Percentiles rank a stretch among this genome's conserved stretches.
These are phyloP conservation scores for Microcos paniculata DNA, from an alignment of 345 rosid genomes.

Conservation along the genomic window DNA sequence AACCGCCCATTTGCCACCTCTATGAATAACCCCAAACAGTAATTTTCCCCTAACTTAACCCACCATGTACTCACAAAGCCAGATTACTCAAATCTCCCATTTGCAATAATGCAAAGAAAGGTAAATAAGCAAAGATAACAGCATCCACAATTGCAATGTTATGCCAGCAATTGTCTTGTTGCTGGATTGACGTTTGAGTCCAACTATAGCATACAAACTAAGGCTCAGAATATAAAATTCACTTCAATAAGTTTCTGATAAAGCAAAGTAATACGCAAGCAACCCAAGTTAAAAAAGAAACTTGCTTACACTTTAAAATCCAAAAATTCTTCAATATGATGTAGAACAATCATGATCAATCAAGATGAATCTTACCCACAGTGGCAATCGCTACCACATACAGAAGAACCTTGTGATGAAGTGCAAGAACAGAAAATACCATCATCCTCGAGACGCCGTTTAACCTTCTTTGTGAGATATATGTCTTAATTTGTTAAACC, in stretches of 20 bases:
- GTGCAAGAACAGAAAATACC: conserved; percentile 97
- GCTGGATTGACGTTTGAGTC: neutral
- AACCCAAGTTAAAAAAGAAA: neutral
- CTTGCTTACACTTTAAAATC: neutral
- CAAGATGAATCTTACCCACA: conserved; percentile 70
- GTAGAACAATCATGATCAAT: neutral
- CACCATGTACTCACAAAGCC: neutral
- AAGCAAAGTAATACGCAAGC: neutral
- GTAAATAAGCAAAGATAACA: too few species aligned
- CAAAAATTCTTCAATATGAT: neutral
- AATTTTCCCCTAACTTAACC: conserved; percentile 1
- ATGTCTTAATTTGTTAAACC: conserved; percentile 56
- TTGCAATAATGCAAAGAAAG: neutral
- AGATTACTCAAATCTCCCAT: neutral
- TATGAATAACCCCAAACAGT: neutral
- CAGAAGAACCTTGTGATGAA: conserved; percentile 56
- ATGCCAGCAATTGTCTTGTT: neutral
- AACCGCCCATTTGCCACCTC: too few species aligned
- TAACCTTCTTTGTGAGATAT: conserved; percentile 80
- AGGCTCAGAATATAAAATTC: neutral
- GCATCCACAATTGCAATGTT: neutral
- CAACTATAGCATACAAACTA: neutral
- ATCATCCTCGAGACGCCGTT: conserved; percentile 76
- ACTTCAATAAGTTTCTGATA: neutral
- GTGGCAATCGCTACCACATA: conserved; percentile 88